Percentiles rank a stretch among this genome's conserved stretches.
Conservation (phyloP, 176 grass and related monocot species). For the Leersia perrieri region DNA sequence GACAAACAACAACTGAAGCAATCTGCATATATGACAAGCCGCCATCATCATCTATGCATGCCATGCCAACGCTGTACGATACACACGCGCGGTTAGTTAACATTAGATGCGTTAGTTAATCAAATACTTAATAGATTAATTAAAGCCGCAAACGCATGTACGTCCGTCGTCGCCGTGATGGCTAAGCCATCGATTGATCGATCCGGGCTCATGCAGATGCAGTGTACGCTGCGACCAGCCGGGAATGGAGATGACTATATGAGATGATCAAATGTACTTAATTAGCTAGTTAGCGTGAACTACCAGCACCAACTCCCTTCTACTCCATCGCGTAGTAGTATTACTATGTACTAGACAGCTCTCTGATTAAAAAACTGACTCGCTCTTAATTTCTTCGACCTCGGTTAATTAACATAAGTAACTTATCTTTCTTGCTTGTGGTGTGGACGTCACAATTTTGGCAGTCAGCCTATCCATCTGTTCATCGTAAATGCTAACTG, state of each 20-base stretch:
- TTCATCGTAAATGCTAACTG: background rate
- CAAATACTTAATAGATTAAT: background rate
- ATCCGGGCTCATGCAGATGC: background rate
- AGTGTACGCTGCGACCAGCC: background rate
- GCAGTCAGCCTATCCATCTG: background rate
- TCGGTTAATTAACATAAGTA: background rate
- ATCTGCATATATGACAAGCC: background rate
- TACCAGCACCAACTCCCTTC: background rate
- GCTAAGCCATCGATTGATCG: too few relatives aligned
- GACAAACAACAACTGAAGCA: background rate
- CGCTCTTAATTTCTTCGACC: background rate
- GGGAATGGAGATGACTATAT: too few relatives aligned
- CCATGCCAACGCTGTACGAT: background rate
- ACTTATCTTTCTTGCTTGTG: background rate
- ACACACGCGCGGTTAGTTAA: background rate
- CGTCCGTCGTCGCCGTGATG: too few relatives aligned
- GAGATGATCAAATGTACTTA: too few relatives aligned
- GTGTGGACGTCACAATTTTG: background rate
- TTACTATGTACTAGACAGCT: background rate
- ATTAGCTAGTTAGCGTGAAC: background rate
- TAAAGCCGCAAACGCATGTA: background rate
- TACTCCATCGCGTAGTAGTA: background rate
- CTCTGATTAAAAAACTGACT: background rate
- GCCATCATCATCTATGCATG: background rate
- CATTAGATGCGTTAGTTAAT: background rate